phyloP scores from a whole-genome alignment of 495 filamentous ascomycete genomes.

The Aspergillus bridgeri region DNA sequence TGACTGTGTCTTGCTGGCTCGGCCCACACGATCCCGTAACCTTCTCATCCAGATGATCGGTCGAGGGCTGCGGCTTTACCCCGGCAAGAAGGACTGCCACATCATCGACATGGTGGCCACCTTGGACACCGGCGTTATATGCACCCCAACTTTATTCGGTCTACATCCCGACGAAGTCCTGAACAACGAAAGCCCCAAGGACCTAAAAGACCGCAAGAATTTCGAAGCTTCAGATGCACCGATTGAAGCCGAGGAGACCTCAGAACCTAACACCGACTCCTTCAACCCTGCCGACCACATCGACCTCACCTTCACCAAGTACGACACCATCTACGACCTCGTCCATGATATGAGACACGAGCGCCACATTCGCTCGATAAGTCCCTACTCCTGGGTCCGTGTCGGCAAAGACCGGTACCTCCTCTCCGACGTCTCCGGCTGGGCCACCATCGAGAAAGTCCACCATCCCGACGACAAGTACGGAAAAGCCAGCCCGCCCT shows the following conservation, averaged over 20 bases:
- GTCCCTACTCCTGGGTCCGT: constrained; percentile 74
- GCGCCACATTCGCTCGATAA: constrained; percentile 71
- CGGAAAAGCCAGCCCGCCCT: constrained; percentile 3
- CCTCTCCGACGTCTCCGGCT: constrained; percentile 47
- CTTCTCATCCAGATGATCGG: constrained; percentile 97
- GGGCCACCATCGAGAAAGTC: constrained; percentile 59
- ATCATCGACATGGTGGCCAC: constrained; percentile 94
- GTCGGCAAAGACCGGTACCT: constrained; percentile 62
- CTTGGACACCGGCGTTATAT: constrained; percentile 75
- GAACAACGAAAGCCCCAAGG: constrained; percentile 52
- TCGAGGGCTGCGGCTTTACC: constrained; percentile 77
- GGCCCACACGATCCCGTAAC: constrained; percentile 87
- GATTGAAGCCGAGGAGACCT: constrained; percentile 2
- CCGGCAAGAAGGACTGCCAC: constrained; percentile 84
- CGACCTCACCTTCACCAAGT: constrained; percentile 68
- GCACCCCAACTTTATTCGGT: constrained; percentile 89
- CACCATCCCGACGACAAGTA: neutral
- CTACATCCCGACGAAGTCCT: constrained; percentile 83
- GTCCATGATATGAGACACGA: constrained; percentile 79
- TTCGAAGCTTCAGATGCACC: constrained; percentile 35
- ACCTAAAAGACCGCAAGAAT: constrained; percentile 53
- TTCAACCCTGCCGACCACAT: constrained; percentile 19
- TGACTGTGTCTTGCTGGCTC: constrained; percentile 84
- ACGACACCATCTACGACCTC: constrained; percentile 83
- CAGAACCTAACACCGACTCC: neutral